Percentiles rank a stretch among this genome's conserved stretches.
These are phyloP conservation scores for Solanum lignicaule DNA, from an alignment of 257 asterid species.

Conservation along the genomic window DNA sequence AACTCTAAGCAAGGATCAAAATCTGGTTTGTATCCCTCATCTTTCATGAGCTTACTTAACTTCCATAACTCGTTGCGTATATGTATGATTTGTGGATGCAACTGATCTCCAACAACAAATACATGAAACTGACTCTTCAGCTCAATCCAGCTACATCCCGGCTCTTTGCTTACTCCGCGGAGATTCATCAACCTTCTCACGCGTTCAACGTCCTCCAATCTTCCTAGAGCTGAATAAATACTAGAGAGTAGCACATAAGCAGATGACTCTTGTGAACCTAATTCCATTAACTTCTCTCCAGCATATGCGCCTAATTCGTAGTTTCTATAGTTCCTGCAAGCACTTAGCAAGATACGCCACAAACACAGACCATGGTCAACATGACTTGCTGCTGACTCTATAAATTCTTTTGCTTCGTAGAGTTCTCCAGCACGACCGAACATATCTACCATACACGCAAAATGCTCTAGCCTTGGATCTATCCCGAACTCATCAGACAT, in stretches of 20 bases:
- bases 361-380: conserved; percentile 58
- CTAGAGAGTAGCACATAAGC: conserved; percentile 72
- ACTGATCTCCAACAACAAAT: conserved; percentile 67
- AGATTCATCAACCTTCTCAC: conserved; percentile 58
- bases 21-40: conserved; percentile 21
- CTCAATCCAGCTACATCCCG: conserved; percentile 95
- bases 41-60: conserved; percentile 46
- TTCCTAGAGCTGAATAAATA: conserved; percentile 67
- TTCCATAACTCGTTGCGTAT: conserved; percentile 39
- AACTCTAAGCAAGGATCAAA: conserved; percentile 14
- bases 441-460: conserved; percentile 86
- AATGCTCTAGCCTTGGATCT: conserved; percentile 51
- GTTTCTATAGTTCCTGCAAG: conserved; percentile 53
- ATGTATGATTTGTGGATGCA: conserved; percentile 50
- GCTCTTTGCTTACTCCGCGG: conserved; percentile 69
- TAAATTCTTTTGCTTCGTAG: conserved; percentile 58
- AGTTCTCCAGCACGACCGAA: conserved; percentile 85
- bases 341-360: conserved; percentile 83
- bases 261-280: conserved; percentile 72
- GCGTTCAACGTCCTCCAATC: conserved; percentile 47
- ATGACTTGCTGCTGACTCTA: conserved; percentile 33
- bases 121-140: conserved; percentile 64
- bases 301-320: conserved; percentile 81
- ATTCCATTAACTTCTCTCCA: conserved; percentile 70
- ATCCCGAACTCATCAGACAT: conserved; percentile 48